Evolutionary conservation across 2,329 filamentous ascomycete species (phyloP).

Genomic region (Pseudocercospora ulei): DNA sequence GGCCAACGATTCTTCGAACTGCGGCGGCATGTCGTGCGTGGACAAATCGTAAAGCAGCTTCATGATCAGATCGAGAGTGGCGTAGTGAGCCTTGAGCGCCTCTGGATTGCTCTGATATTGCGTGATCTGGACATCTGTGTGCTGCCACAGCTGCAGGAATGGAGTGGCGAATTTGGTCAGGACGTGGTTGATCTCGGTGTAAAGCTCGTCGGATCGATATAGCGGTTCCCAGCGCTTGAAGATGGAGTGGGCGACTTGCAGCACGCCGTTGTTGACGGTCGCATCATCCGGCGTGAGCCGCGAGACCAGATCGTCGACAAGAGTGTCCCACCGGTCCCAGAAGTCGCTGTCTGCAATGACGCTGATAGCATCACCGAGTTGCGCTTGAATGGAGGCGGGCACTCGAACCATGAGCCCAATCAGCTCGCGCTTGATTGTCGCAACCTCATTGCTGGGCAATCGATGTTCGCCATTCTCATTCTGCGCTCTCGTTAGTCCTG

Average conservation of each 20-base stretch:
- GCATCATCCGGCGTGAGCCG: slow-evolving; percentile 73
- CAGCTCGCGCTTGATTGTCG: slow-evolving; percentile 85
- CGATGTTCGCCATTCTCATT: slow-evolving; percentile 93
- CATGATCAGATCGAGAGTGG: slow-evolving; percentile 75
- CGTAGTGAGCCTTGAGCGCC: slow-evolving; percentile 66
- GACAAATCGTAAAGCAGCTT: slow-evolving; percentile 94
- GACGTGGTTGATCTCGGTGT: slow-evolving; percentile 93
- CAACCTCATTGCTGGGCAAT: slow-evolving; percentile 70
- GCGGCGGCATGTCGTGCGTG: slow-evolving; percentile 89
- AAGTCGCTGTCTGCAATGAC: slow-evolving; percentile 97
- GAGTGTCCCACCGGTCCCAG: slow-evolving; percentile 90
- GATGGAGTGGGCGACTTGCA: slow-evolving; percentile 96
- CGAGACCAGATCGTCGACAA: slow-evolving; percentile 83
- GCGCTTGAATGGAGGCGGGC: slow-evolving; percentile 75
- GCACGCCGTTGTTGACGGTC: slow-evolving; percentile 80
- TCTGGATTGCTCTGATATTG: slow-evolving; percentile 66
- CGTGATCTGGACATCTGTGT: slow-evolving; percentile 60
- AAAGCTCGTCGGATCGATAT: slow-evolving; percentile 85
- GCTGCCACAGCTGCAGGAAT: slow-evolving; percentile 70
- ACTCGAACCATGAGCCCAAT: slow-evolving; percentile 95
- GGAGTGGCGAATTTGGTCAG: slow-evolving; percentile 72
- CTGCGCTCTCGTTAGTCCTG: slow-evolving; percentile 13
- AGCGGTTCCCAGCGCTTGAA: slow-evolving; percentile 93
- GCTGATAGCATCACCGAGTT: slow-evolving; percentile 93
- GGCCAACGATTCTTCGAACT: slow-evolving; percentile 80